Evolutionary conservation across 805 yeast species (phyloP), one percentile per base, ranked within the genome.

Genomic region (Lachancea cidri): DNA sequence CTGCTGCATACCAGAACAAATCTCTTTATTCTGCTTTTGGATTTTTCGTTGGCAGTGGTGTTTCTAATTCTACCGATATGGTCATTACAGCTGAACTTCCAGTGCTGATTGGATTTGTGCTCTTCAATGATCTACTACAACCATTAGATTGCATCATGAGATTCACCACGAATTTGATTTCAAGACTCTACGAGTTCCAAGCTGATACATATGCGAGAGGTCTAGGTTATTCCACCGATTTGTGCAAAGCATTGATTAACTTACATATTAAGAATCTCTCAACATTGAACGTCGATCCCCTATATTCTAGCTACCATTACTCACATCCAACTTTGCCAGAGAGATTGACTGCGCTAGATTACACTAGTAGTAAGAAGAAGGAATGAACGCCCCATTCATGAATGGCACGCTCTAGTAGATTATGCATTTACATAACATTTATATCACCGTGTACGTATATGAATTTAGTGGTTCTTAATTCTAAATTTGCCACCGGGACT

Each of bases 311-410:
- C 33, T 91, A 86, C 65, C 87, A 82, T 58, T 82, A 85, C 65
- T 82, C 91, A 37, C 98, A 93, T 56, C 99, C 99, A 37, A 85
- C 86, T 42, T 66, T 91, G 54, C 79, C 91, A 14, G 98, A 93
- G 70, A 81, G 99, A 70, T 73, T 93, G 53, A 60, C 68, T 35
- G 95, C 95, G 5, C 72, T 93, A 46, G 82, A 79, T 19, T 58
- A 60, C 42, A 57, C 57, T 30, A 57, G 57, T 41, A 63, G 54
- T 38, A 60, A 58, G 58, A 61, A 61, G 48, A 43, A 47, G 17
- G 49, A 45, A 15, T 56, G 36, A 44, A 7, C 27, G 27, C 7
- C 11, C 27, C n/a, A n/a, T n/a, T n/a, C n/a, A n/a, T n/a, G n/a
- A n/a, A n/a, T n/a, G n/a, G n/a, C n/a, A n/a, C n/a, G n/a, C n/a